Base-by-base conservation (phyloP, 768 basidiomycete species). In the Strobilomyces confusus region DNA sequence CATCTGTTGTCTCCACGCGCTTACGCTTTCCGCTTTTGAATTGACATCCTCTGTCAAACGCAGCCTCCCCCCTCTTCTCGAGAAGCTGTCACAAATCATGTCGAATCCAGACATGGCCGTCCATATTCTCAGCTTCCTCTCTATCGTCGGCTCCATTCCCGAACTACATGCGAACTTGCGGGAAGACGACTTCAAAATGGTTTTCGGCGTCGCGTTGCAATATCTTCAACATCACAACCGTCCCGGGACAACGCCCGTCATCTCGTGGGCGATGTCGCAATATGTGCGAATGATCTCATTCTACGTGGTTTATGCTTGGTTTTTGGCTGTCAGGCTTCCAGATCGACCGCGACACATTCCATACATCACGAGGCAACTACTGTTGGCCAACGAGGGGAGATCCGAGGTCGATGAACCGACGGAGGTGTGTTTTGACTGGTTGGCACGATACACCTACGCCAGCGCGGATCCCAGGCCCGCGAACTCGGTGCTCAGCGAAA, bases 361-460 rank as follows among this genome's bases (percentile, higher is more conserved):
- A 26, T 93, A 87, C 71, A 93, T 99, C 66, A 87, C 88, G 1
- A 80, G 88, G 9, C 89, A 93, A 59, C 79, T 99, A 1, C 75
- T 95, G 9, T 76, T 93, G 23, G 93, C 92, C 14, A 93, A 93
- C 70, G 87, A 89, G 55, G 85, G 81, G 14, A 81, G 80, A 49
- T 72, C 74, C 2, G 77, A 81, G 37, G 75, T 95, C 6, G 97
- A 98, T 67, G 92, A 90, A 55, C 86, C 87, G 25, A 91, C 94
- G 0, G 92, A 98, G 65, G 95, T 98, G 33, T 95, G 92, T 70
- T 95, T 98, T 64, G 97, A 99, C 68, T 98, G 95, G 93, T 78
- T 99, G 17, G 88, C 92, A 11, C 80, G 97, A 17, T 97, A 97
- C 66, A 88, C 95, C 0, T 98, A 95, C 62, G 92, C 87, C 14